Evolutionary conservation across 2,329 filamentous ascomycete species (phyloP), one percentile per base, ranked within the genome.

Genomic region (Neopestalotiopsis clavispora): DNA sequence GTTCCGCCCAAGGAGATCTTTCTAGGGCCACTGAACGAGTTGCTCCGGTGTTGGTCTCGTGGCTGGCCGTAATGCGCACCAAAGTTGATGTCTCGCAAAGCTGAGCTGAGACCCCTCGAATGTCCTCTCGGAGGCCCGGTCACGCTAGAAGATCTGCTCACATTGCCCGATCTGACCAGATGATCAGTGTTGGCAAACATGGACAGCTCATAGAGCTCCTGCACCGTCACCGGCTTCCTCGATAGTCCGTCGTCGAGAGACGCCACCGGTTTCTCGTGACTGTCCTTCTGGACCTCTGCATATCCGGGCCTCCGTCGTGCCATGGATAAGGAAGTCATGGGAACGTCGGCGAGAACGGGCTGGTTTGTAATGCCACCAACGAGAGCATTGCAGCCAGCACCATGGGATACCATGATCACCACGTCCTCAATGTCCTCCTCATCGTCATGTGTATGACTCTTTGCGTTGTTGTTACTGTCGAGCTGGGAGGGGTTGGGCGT

Each of bases 321-420:
- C 90, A 98, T 92, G 1, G 95, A 98, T 63, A 99, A 85, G 3
- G 95, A 97, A 0, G 95, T 93, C 81, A 97, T 93, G 34, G 91
- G 92, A 17, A 98, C 92, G 77, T 98, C 95, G 75, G 97, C 89
- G 14, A 99, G 86, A 0, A 97, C 94, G 0, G 96, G 95, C 75
- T 97, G 93, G 70, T 95, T 93, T 0, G 95, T 97, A 72, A 99
- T 88, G 32, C 94, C 94, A 13, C 95, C 94, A 71, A 99, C 95
- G 59, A 99, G 82, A 2, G 96, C 96, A 81, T 99, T 99, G 81
- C 95, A 97, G 52, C 96, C 96, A 14, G 96, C 96, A 30, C 95
- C 95, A 77, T 99, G 96, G 0, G 96, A 97, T 28, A 99, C 92
- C 7, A 99, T 82, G 56, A 99, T 86, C 17, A 99, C 84, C 1